Conservation (phyloP, 208 protist species). For the Crithidia acanthocephali region DNA sequence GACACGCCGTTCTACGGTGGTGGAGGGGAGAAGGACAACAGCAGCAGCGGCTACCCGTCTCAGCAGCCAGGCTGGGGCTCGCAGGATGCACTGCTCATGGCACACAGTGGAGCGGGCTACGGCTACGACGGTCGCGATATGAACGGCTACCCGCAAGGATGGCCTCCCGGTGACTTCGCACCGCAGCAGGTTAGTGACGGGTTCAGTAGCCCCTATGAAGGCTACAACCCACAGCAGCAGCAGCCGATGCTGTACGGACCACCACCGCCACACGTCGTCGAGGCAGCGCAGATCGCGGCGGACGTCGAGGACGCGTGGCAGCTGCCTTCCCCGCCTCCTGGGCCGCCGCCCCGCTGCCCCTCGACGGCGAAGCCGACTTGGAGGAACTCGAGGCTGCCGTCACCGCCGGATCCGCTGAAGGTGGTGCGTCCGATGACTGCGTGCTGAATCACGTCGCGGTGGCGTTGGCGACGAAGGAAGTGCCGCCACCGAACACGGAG, state of each 20-base stretch:
- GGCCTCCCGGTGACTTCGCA: neutral
- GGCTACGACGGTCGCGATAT: slow-evolving; percentile 11
- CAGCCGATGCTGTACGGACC: slow-evolving; percentile 8
- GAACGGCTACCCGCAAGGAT: slow-evolving; percentile 6
- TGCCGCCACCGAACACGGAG: slow-evolving; percentile 44
- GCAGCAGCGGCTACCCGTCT: neutral
- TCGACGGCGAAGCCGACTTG: slow-evolving; percentile 16
- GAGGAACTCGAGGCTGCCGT: neutral
- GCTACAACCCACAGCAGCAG: neutral
- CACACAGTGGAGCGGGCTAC: neutral
- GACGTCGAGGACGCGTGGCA: slow-evolving; percentile 56
- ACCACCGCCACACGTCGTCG: slow-evolving; percentile 20
- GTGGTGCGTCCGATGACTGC: neutral
- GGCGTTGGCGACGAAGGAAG: slow-evolving; percentile 2
- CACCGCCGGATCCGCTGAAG: too few species aligned
- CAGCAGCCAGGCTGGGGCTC: neutral
- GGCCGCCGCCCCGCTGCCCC: slow-evolving; percentile 15
- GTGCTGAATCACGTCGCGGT: slow-evolving; percentile 17
- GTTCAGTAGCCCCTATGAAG: neutral
- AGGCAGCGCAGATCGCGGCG: slow-evolving; percentile 35
- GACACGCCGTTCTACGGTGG: slow-evolving; percentile 8
- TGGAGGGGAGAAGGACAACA: neutral
- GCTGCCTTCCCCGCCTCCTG: slow-evolving; percentile 43
- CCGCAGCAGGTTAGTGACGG: neutral
- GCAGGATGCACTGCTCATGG: neutral